Base-by-base conservation (phyloP, 257 asterid genomes). In the Echium plantagineum region DNA sequence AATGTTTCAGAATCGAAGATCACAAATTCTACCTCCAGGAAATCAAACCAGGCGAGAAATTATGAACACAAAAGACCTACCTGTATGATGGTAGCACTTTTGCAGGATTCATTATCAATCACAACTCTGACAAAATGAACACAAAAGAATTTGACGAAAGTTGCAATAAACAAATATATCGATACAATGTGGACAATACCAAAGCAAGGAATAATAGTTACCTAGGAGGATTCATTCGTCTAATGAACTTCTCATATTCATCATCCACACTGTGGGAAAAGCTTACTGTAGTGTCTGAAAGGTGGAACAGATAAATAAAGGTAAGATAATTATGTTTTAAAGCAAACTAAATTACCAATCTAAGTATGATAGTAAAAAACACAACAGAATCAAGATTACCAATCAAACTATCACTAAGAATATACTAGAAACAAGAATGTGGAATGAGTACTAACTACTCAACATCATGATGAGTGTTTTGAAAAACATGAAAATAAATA, bases 141-240 rank as follows among this genome's bases (percentile, higher is more conserved):
- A n/a, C 16, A 56, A 2, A 49, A 5, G 22, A 56, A 62, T 21
- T 24, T 47, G 60, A 66, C 49, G 59, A 30, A 32, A 64, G 62
- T 60, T 24, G 26, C 58, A 63, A 52, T 51, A 63, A 58, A n/a
- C 9, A 7, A 16, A 22, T 28, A 28, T 28, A 28, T 55, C 18
- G 19, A 47, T 5, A 17, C 3, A 21, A 7, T 28, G 32, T 28
- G 21, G 21, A 16, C 1, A 24, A 17, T 53, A 53, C 22, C 15
- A 19, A 19, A 53, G 26, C 19, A 15, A 57, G 0, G 46, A 21
- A 57, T 19, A 26, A 12, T 18, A 13, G n/a, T 55, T 80, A 80
- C 94, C 94, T 83, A 12, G 94, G 96, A 64, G 98, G 98, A 66
- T 90, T 87, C 96, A 90, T 85, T 73, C 98, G 81, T 74, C 94